Base-by-base conservation (phyloP, 371 early-diverging fungal genomes). In the Fennellomyces sp. region DNA sequence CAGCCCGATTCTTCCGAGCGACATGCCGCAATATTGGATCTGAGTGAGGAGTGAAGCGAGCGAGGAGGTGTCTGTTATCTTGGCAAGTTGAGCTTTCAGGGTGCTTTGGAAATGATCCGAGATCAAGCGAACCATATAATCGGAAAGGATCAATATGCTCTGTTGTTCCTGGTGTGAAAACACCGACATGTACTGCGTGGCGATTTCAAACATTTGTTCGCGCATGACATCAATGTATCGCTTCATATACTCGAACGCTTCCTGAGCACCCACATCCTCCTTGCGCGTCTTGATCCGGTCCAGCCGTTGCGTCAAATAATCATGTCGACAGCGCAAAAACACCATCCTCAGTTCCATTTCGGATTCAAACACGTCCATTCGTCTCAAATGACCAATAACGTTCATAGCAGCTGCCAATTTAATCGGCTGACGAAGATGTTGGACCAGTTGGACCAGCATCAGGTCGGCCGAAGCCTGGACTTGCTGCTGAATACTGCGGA, bases 1-100 rank as follows among this genome's bases (percentile, higher is more conserved):
- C 25, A 90, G 68, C 5, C 94, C 94, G 48, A 92, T 84, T 25
- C 91, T 80, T 30, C 90, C 90, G 42, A 94, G 76, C 7, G 91
- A 91, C 80, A 91, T 82, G 38, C 92, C 91, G 60, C 88, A 90
- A 64, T 92, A 94, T 81, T 91, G 90, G n/a, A 88, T 72, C 56
- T 93, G 91, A 1, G 90, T 89, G 36, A 89, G 66, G 15, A 92
- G 58, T 3, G 88, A 88, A 0, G 82, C 81, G 27, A 92, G 57
- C 3, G 85, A 70, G 2, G 88, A 81, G 1, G 86, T 87, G 52
- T 91, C 91, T 21, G 76, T 70, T 51, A 92, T 82, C 42, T 76
- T 66, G 13, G 75, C 73, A 15, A 85, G 69, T 53, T 84, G 74
- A 0, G 63, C 56, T 8, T 67, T 51, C 13, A 88, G 61, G 0